These are phyloP conservation scores for Globisporangium paroecandrum DNA, from an alignment of 352 stramenopile species.

Conservation along the genomic window DNA sequence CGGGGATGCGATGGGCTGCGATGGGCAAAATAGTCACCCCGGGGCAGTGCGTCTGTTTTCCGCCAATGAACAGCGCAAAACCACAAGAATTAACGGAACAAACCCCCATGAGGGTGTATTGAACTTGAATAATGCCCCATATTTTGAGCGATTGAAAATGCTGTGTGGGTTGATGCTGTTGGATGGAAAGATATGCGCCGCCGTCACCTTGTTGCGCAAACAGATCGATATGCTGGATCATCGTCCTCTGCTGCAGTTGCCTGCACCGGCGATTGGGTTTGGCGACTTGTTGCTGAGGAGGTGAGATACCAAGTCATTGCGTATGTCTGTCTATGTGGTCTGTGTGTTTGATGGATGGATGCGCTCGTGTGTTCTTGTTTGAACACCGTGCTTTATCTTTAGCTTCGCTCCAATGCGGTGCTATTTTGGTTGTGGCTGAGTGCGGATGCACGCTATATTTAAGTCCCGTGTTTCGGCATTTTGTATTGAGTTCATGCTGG, in stretches of 20 bases:
- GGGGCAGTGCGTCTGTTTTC: neutral
- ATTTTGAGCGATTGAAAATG: neutral
- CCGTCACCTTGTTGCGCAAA: neutral
- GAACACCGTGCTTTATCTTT: no score
- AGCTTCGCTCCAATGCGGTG: no score
- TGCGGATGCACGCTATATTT: no score
- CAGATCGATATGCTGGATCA: neutral
- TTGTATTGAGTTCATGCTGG: no score
- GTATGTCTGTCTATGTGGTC: no score
- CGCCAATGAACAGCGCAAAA: conserved; percentile 3
- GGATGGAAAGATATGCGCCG: neutral
- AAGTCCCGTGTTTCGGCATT: no score
- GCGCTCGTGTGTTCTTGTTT: no score
- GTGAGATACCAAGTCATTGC: no score
- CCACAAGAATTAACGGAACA: neutral
- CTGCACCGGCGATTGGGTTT: neutral
- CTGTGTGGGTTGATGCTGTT: neutral
- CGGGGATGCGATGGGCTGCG: neutral
- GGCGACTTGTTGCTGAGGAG: no score
- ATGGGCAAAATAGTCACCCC: neutral
- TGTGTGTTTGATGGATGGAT: no score
- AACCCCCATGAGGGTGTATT: neutral
- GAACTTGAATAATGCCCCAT: neutral
- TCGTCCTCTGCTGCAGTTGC: neutral
- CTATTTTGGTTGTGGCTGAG: no score